Conservation (phyloP, 768 basidiomycete genomes). For the Epithele typhae region DNA sequence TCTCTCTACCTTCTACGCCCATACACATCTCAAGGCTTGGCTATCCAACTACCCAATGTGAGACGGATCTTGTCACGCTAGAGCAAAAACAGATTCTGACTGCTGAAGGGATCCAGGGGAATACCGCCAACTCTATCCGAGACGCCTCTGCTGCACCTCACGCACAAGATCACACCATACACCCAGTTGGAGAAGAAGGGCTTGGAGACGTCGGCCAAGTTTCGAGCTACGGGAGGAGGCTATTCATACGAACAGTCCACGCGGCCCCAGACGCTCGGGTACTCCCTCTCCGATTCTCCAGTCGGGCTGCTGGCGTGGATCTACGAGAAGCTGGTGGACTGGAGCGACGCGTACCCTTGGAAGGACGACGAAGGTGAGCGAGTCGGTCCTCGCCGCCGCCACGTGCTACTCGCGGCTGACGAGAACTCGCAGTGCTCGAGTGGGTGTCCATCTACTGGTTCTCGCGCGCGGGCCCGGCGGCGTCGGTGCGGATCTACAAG, state of each 20-base stretch:
- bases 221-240: slow-evolving; percentile 30
- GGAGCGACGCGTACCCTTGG: slow-evolving; percentile 47
- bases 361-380: slow-evolving; percentile 48
- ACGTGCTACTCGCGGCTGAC: no score
- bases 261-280: slow-evolving; percentile 35
- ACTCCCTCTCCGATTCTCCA: slow-evolving; percentile 51
- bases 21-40: slow-evolving; percentile 29
- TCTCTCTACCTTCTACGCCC: slow-evolving; percentile 23
- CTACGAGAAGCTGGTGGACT: slow-evolving; percentile 26
- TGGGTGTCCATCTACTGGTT: slow-evolving; percentile 61
- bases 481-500: slow-evolving; percentile 56
- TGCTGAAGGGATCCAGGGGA: background rate
- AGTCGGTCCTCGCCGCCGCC: no score
- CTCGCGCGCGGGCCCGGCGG: slow-evolving; percentile 53
- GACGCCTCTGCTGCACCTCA: slow-evolving; percentile 26
- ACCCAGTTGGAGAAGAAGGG: slow-evolving; percentile 29
- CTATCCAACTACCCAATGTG: slow-evolving; percentile 31
- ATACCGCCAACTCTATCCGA: slow-evolving; percentile 19
- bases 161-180: slow-evolving; percentile 25
- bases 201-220: slow-evolving; percentile 28
- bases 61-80: no score
- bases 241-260: slow-evolving; percentile 36
- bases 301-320: slow-evolving; percentile 35
- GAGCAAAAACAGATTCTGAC: no score
- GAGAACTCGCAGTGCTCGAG: slow-evolving; percentile 41